phyloP scores from a whole-genome alignment of 2,329 filamentous ascomycete genomes.

The Purpureocillium takamizusanense region DNA sequence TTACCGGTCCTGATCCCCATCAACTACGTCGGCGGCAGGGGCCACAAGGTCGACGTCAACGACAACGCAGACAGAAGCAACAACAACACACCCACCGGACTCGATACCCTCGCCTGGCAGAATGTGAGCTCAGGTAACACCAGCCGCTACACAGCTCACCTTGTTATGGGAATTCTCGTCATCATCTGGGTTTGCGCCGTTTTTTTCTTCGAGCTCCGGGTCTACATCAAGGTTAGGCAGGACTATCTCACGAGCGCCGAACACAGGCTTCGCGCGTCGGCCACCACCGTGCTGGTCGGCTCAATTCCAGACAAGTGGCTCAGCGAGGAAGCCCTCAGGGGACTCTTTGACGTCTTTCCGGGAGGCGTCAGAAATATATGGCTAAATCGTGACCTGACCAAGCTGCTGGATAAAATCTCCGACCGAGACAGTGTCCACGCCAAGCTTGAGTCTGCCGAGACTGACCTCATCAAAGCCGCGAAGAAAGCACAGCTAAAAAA shows the following conservation, averaged over 20 bases:
- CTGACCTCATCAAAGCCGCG: slow-evolving; percentile 69
- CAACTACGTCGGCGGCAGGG: slow-evolving; percentile 66
- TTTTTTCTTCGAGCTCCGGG: slow-evolving; percentile 75
- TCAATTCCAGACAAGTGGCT: slow-evolving; percentile 90
- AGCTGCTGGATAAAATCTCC: slow-evolving; percentile 76
- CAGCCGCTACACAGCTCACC: slow-evolving; percentile 72
- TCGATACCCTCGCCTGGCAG: slow-evolving; percentile 80
- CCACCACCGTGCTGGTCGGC: slow-evolving; percentile 89
- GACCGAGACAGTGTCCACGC: slow-evolving; percentile 62
- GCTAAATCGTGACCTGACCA: slow-evolving; percentile 85
- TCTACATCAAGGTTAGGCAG: slow-evolving; percentile 89
- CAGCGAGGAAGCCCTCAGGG: slow-evolving; percentile 67
- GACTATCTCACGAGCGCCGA: slow-evolving; percentile 91
- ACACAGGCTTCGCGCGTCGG: slow-evolving; percentile 85
- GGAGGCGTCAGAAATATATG: slow-evolving; percentile 93
- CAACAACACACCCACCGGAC: slow-evolving; percentile 36
- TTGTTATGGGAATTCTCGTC: slow-evolving; percentile 68
- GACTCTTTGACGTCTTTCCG: slow-evolving; percentile 90
- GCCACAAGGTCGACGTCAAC: slow-evolving; percentile 38
- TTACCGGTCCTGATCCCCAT: slow-evolving; percentile 80
- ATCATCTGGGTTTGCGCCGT: slow-evolving; percentile 80
- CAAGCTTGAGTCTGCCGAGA: slow-evolving; percentile 73
- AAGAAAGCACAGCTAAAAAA: slow-evolving; percentile 72
- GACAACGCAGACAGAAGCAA: slow-evolving; percentile 20
- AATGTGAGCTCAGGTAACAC: slow-evolving; percentile 65